Base-by-base conservation (phyloP, 306 rosid genomes). In the Sesbania bispinosa region DNA sequence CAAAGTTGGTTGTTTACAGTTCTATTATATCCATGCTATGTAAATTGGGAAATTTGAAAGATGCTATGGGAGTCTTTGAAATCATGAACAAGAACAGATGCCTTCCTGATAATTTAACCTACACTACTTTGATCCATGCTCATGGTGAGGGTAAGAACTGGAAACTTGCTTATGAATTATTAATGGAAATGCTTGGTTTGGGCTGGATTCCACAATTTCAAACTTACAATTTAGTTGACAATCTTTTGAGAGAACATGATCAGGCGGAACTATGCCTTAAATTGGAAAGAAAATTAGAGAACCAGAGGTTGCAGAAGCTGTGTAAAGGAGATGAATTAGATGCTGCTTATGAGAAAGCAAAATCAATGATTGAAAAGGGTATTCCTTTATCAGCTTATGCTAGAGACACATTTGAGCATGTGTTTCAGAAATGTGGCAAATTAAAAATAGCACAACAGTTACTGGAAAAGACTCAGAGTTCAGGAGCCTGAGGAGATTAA, bases 61-160 rank as follows among this genome's bases (percentile, higher is more conserved):
- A 62, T 69, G 96, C 96, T 4, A 75, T 63, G 7, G 74, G 71
- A 71, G 88, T 89, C 13, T 87, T 79, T 46, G 83, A 83, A 70
- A 77, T 81, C 24, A 89, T 89, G 96, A 85, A 81, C 73, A 87
- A 67, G 80, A 83, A 87, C 14, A 69, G 92, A 58, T 85, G 96
- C 27, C 42, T 80, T 53, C 88, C 96, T 2, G 89, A 89, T 77
- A 75, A 73, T 77, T 58, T 78, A 23, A 89, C 92, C 2, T 89
- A 85, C 75, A 79, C 78, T 24, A 77, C 85, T n/a, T 55, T 89
- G 77, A 73, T 89, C 79, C 88, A 85, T 50, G 96, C 84, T 60
- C 77, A 87, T 19, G 73, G 82, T 21, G 85, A 79, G 62, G 80
- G 54, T 61, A 67, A 68, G 80, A 81, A 87, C 62, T 87, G 90